phyloP scores from a whole-genome alignment of 768 basidiomycete species.

The Russula compacta region DNA sequence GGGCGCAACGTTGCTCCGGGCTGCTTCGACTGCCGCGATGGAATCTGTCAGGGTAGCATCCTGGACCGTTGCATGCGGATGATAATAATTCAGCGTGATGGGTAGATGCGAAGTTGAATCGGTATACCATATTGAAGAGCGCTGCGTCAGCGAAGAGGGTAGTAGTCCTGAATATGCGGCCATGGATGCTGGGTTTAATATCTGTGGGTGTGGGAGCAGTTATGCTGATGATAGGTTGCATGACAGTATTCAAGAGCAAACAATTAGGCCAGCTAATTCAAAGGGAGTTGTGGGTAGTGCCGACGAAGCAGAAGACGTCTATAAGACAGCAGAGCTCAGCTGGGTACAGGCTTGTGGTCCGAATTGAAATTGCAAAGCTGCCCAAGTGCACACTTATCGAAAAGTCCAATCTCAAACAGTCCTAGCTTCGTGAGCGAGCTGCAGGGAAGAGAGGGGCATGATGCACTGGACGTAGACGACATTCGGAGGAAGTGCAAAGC shows the following conservation, averaged over 20 bases:
- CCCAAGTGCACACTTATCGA: not conserved
- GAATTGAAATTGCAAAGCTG: not conserved
- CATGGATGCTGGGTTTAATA: not conserved
- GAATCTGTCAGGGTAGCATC: constrained; percentile 69
- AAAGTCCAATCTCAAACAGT: not conserved
- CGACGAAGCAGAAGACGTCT: not conserved
- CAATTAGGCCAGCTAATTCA: constrained; percentile 9
- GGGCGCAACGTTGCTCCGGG: constrained; percentile 40
- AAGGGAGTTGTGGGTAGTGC: not conserved
- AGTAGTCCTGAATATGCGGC: constrained; percentile 7
- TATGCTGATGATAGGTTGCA: constrained; percentile 4
- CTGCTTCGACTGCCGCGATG: constrained; percentile 64
- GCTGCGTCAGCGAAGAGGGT: constrained; percentile 48
- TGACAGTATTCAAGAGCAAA: not conserved
- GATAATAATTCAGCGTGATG: not conserved
- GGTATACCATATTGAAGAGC: constrained; percentile 55
- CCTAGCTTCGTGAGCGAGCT: not conserved
- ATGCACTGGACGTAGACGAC: not conserved
- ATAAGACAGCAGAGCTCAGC: not conserved
- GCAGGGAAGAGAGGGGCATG: no score
- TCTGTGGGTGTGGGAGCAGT: constrained; percentile 5
- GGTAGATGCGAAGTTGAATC: not conserved
- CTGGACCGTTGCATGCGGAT: constrained; percentile 25
- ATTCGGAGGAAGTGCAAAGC: not conserved
- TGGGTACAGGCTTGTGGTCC: not conserved